Conservation (phyloP, 495 filamentous ascomycete genomes). For the Penicillium canariense region DNA sequence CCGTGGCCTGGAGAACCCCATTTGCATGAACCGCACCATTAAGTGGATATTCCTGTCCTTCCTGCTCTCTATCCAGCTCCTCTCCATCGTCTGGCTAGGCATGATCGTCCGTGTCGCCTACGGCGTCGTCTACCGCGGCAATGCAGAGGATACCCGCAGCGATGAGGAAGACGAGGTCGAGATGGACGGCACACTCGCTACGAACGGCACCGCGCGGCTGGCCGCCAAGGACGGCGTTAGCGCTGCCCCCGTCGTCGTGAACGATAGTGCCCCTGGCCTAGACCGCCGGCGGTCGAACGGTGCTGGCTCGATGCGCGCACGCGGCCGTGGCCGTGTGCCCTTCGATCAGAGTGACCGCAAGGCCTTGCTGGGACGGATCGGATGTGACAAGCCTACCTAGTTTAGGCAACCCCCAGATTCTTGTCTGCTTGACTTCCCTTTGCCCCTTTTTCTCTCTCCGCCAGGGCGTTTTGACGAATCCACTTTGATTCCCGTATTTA, state of each 20-base stretch:
- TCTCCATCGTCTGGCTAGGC: conserved; percentile 85
- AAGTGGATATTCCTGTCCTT: conserved; percentile 72
- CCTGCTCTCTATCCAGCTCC: conserved; percentile 72
- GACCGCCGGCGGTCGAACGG: conserved; percentile 48
- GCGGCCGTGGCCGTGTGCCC: conserved; percentile 48
- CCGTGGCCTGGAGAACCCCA: conserved; percentile 59
- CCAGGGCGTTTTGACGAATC: conserved; percentile 19
- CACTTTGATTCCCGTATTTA: conserved; percentile 14
- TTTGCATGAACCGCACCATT: conserved; percentile 74
- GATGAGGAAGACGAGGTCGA: conserved; percentile 77
- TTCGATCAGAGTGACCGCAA: conserved; percentile 71
- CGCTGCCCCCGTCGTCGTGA: conserved; percentile 18
- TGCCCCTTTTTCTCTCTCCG: conserved; percentile 13
- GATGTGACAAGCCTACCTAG: conserved; percentile 63
- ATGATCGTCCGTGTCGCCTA: conserved; percentile 82
- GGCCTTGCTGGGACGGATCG: conserved; percentile 69
- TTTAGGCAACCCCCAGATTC: not conserved
- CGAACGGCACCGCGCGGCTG: conserved; percentile 42
- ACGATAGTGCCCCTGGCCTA: conserved; percentile 37
- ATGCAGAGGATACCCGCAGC: conserved; percentile 82
- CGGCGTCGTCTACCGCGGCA: conserved; percentile 69
- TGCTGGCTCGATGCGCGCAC: conserved; percentile 31
- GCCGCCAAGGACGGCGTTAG: conserved; percentile 28
- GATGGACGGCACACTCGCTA: conserved; percentile 35
- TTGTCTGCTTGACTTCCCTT: conserved; percentile 6